Percentiles rank a stretch among this genome's conserved stretches.
These are phyloP conservation scores for Sporothrix mexicana DNA, from an alignment of 2,329 filamentous ascomycete species.

Conservation along the genomic window DNA sequence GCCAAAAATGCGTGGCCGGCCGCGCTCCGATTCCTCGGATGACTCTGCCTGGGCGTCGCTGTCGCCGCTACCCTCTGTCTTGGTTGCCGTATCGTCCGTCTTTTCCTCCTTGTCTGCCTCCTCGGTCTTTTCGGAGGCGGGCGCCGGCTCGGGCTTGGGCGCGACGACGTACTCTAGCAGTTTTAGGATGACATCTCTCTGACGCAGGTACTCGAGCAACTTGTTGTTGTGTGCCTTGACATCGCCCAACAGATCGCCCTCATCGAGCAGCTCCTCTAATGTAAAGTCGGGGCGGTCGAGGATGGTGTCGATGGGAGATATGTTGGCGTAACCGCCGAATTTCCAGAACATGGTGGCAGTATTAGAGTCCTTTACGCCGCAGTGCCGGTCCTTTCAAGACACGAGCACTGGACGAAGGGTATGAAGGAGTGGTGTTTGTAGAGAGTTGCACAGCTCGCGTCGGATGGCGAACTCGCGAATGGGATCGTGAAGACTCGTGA, in stretches of 20 bases:
- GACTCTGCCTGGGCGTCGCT: slow-evolving; percentile 36
- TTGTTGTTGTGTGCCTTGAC: slow-evolving; percentile 98
- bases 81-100: slow-evolving; percentile 42
- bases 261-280: slow-evolving; percentile 93
- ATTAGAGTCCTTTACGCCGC: slow-evolving; percentile 24
- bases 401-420: slow-evolving; percentile 28
- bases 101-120: slow-evolving; percentile 6
- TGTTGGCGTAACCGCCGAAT: slow-evolving; percentile 97
- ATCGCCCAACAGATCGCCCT: slow-evolving; percentile 95
- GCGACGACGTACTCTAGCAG: slow-evolving; percentile 92
- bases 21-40: slow-evolving; percentile 44
- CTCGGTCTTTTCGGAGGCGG: slow-evolving; percentile 55
- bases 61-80: too few relatives aligned
- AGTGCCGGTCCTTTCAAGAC: slow-evolving; percentile 27
- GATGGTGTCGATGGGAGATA: slow-evolving; percentile 94
- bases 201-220: slow-evolving; percentile 92
- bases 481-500: not conserved
- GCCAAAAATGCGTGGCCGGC: slow-evolving; percentile 55
- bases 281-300: slow-evolving; percentile 96
- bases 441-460: not conserved
- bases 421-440: not conserved
- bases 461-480: not conserved
- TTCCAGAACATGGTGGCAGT: slow-evolving; percentile 87
- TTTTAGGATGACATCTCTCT: slow-evolving; percentile 81
- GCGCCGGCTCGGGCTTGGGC: slow-evolving; percentile 67